These are phyloP conservation scores for Mallotus repandus DNA, from an alignment of 441 rosid species.

Conservation along the genomic window DNA sequence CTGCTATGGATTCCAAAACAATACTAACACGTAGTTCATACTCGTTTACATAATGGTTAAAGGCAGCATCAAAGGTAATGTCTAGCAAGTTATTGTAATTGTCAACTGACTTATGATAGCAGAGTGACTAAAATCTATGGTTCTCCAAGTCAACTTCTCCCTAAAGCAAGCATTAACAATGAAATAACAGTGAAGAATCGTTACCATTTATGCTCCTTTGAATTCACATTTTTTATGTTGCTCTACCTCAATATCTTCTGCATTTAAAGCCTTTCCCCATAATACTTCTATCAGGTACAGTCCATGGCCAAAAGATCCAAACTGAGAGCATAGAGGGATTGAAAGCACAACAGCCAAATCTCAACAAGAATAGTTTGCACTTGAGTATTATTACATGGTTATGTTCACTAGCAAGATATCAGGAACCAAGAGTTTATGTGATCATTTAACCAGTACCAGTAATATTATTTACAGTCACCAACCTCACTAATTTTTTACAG, in stretches of 20 bases:
- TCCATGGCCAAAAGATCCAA: not conserved
- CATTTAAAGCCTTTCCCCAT: not conserved
- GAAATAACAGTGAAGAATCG: not conserved
- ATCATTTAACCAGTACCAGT: not conserved
- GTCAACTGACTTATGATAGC: not conserved
- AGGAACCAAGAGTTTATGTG: not conserved
- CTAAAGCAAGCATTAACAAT: not conserved
- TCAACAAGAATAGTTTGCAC: not conserved
- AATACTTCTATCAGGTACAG: not conserved
- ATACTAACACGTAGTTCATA: not conserved
- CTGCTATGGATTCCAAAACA: conserved; percentile 7
- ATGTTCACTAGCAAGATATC: not conserved
- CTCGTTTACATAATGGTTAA: not conserved
- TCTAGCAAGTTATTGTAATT: not conserved
- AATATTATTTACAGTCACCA: not conserved
- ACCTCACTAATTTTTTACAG: not conserved
- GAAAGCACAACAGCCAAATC: not conserved
- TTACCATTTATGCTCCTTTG: too few species aligned
- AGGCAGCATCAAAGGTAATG: not conserved
- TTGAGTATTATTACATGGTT: not conserved
- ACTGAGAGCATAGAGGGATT: not conserved
- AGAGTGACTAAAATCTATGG: not conserved
- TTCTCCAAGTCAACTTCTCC: not conserved
- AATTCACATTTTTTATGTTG: not conserved
- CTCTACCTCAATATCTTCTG: not conserved